Evolutionary conservation across 129 eudicot species (phyloP).

Genomic region (Flaveria brownii): DNA sequence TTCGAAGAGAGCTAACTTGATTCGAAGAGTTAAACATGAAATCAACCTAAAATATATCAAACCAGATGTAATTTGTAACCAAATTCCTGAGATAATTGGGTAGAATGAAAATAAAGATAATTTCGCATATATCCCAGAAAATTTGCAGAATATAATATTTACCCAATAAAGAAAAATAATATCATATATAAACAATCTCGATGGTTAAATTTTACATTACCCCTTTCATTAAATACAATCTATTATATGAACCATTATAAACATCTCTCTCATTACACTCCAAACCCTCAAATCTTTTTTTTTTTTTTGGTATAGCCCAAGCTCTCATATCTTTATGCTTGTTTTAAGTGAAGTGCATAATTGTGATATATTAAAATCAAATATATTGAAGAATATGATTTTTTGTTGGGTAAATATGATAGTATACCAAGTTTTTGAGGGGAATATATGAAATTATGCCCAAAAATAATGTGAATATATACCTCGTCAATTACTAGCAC

Average conservation of each 20-base stretch:
- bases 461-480: background rate
- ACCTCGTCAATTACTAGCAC: slow-evolving; percentile 96
- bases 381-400: background rate
- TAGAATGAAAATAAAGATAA: background rate
- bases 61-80: slow-evolving; percentile 5
- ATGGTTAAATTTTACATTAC: background rate
- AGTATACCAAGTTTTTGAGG: background rate
- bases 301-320: too few species aligned
- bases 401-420: background rate
- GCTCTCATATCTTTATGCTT: background rate
- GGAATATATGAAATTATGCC: background rate
- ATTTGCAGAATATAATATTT: background rate
- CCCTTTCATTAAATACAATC: background rate
- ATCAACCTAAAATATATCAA: slow-evolving; percentile 65
- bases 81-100: background rate
- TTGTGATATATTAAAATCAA: background rate
- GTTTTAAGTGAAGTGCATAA: background rate
- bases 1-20: slow-evolving; percentile 68
- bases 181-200: background rate
- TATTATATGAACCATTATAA: background rate
- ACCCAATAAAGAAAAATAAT: background rate
- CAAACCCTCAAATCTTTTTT: background rate
- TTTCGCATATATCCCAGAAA: background rate
- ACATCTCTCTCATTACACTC: background rate
- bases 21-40: slow-evolving; percentile 85